These are phyloP conservation scores for Fusarium abutilonis DNA, from an alignment of 2,329 filamentous ascomycete species.

Conservation along the genomic window DNA sequence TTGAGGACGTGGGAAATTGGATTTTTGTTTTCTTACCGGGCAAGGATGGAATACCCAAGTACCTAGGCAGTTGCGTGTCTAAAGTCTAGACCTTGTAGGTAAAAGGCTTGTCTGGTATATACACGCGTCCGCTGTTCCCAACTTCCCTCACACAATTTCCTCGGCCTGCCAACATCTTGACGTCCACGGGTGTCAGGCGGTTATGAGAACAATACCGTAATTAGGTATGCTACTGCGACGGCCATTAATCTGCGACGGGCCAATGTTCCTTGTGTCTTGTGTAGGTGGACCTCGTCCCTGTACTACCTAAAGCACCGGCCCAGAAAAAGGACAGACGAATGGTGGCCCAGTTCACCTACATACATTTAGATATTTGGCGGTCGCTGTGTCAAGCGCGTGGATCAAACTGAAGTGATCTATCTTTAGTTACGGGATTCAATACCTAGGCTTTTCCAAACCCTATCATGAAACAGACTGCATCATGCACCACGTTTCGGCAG, in stretches of 20 bases:
- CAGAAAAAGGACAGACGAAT: not conserved
- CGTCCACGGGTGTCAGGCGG: not conserved
- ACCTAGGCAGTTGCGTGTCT: too few species aligned
- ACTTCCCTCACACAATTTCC: too few species aligned
- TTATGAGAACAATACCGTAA: not conserved
- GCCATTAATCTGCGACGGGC: slow-evolving; percentile 39
- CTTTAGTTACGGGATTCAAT: slow-evolving; percentile 4
- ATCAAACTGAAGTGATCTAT: slow-evolving; percentile 5
- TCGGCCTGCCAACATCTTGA: not conserved
- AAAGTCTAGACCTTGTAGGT: too few species aligned
- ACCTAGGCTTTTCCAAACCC: not conserved
- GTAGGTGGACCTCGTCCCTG: slow-evolving; percentile 9
- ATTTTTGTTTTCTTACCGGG: too few species aligned
- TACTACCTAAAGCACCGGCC: not conserved
- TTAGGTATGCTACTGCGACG: slow-evolving; percentile 2
- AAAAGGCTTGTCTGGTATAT: not conserved
- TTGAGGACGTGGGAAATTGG: too few species aligned
- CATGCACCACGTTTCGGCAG: slow-evolving; percentile 30
- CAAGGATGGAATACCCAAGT: too few species aligned
- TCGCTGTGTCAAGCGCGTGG: slow-evolving; percentile 10
- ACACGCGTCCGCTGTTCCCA: too few species aligned
- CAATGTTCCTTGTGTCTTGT: slow-evolving; percentile 27
- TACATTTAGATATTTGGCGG: not conserved
- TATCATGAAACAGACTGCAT: slow-evolving; percentile 30
- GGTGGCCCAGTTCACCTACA: not conserved